Evolutionary conservation across 202 grass and related monocot genomes (phyloP), one percentile per base, ranked within the genome.

Genomic region (Bolboschoenoplectus hybrid): DNA sequence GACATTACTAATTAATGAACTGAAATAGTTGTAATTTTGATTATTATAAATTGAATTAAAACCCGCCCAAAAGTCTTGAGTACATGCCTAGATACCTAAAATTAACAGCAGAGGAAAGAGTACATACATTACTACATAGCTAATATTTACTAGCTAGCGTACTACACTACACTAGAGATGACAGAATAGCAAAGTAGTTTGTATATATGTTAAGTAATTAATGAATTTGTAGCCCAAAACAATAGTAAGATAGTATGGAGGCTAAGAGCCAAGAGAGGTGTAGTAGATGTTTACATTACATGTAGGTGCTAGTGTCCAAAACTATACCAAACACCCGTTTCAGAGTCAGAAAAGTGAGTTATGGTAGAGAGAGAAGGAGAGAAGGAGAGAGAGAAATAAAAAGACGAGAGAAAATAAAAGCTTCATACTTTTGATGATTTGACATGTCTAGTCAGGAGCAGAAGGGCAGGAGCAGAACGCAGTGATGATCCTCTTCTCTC

Each of bases 401-500:
- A 91, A 69, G 88, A 85, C 61, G 83, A 93, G 92, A 86, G 84
- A 66, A 78, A 78, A 78, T 86, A 76, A 78, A 76, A 78, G 84
- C 84, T 78, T 77, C 40, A 74, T 86, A 78, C 84, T 86, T 74
- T 74, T 86, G 70, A 36, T 86, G 70, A 78, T 86, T 84, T 71
- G 82, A 84, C 82, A 84, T 71, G 66, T 84, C 49, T 71, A 71
- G 64, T 84, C 82, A 84, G 82, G 71, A 84, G 82, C 82, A 84
- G 82, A 84, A 71, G 65, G 64, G 82, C 80, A 82, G 81, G 34
- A 83, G 63, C 81, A 83, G 81, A 66, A 83, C 8, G 63, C 63
- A 83, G 81, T 83, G 81, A 83, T 83, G 81, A 68, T 83, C 63
- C 63, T 32, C 63, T 83, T 83, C 68, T 81, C n/a, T 35, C 81